A percentile compares a stretch with the other conserved stretches of the same genome.
These are phyloP conservation scores for Skeletonema menzelii DNA, from an alignment of 108 stramenopile genomes.

Conservation along the genomic window DNA sequence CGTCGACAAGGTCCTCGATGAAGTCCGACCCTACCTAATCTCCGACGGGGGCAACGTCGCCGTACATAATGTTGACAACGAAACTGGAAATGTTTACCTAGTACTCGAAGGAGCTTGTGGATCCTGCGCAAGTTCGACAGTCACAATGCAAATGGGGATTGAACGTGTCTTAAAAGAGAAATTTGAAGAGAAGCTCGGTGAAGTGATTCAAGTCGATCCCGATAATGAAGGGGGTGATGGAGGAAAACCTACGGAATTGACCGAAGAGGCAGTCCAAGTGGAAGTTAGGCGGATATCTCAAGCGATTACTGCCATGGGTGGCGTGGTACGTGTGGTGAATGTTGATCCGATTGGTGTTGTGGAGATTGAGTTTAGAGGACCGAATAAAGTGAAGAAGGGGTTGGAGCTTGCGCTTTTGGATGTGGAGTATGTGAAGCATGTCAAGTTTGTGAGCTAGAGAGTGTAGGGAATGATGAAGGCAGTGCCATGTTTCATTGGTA, in stretches of 20 bases:
- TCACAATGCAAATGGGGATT: conserved; percentile 99
- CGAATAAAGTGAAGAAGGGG: conserved; percentile 75
- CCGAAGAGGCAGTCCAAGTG: conserved; percentile 59
- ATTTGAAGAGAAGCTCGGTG: conserved; percentile 70
- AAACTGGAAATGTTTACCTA: conserved; percentile 72
- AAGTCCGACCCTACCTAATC: conserved; percentile 95
- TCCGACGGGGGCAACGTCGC: conserved; percentile 95
- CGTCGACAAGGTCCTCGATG: conserved; percentile 93
- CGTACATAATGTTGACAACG: conserved; percentile 78
- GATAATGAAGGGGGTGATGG: conserved; percentile 41
- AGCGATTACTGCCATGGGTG: conserved; percentile 89
- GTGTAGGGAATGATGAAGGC: neutral
- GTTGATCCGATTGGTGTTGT: conserved; percentile 78
- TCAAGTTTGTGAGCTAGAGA: conserved; percentile 56
- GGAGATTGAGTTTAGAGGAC: conserved; percentile 70
- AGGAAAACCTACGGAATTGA: conserved; percentile 54
- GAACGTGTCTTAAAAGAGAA: conserved; percentile 93
- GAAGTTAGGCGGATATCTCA: conserved; percentile 72
- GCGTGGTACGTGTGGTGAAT: conserved; percentile 56
- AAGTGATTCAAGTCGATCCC: conserved; percentile 73
- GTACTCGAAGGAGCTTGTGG: conserved; percentile 95
- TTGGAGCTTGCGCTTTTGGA: conserved; percentile 83
- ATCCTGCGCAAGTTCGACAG: conserved; percentile 84
- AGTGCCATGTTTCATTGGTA: no score
- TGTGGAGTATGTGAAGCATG: conserved; percentile 76